Conservation (phyloP, 2,329 filamentous ascomycete genomes). For the Lecanoromycetidae sp. region DNA sequence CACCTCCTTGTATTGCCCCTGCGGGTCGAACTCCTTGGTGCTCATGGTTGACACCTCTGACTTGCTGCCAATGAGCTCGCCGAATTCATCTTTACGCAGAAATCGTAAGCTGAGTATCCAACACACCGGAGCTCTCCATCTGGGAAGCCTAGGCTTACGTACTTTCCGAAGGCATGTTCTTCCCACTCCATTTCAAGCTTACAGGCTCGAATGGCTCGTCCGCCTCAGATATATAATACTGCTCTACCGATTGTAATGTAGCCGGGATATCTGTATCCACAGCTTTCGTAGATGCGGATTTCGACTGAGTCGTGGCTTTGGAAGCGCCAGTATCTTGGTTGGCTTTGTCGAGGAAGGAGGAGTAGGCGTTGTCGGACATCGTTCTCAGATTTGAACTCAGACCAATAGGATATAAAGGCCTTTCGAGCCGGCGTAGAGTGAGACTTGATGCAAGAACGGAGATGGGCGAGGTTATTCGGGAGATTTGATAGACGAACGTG, state of each 20-base stretch:
- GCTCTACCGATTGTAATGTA: slow-evolving; percentile 43
- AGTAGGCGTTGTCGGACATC: slow-evolving; percentile 66
- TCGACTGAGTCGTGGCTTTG: slow-evolving; percentile 22
- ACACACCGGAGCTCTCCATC: neutral
- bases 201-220: slow-evolving; percentile 79
- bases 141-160: slow-evolving; percentile 25
- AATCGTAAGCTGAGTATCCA: neutral
- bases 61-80: slow-evolving; percentile 49
- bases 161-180: slow-evolving; percentile 51
- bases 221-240: slow-evolving; percentile 66
- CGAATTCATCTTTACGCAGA: slow-evolving; percentile 50
- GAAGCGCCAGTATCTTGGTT: slow-evolving; percentile 50
- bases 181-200: slow-evolving; percentile 48
- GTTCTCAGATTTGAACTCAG: neutral
- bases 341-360: slow-evolving; percentile 74
- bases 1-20: slow-evolving; percentile 56
- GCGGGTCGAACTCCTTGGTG: slow-evolving; percentile 59
- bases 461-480: neutral
- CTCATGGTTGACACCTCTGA: slow-evolving; percentile 54
- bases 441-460: no score
- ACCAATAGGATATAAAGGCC: neutral
- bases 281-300: slow-evolving; percentile 29
- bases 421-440: neutral
- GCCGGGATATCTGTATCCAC: slow-evolving; percentile 44
- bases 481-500: neutral